Evolutionary conservation across 352 stramenopile species (phyloP).

Genomic region (Salisapilia sapeloensis): DNA sequence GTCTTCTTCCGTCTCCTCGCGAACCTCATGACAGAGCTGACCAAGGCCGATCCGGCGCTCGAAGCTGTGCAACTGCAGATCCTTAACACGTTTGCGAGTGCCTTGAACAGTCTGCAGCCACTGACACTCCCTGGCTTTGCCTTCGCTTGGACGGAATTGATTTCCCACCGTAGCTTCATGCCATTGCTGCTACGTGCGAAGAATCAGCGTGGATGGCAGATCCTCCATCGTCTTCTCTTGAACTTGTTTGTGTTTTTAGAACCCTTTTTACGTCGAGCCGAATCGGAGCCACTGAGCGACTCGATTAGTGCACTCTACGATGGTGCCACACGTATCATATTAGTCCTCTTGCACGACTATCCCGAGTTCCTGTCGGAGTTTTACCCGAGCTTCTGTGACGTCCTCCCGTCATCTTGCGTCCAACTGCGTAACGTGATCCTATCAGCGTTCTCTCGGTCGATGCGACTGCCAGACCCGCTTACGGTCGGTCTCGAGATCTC

Average conservation of each 20-base stretch:
- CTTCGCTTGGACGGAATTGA: constrained; percentile 97
- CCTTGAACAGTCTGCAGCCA: constrained; percentile 95
- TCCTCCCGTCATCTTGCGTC: constrained; percentile 93
- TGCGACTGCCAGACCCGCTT: constrained; percentile 95
- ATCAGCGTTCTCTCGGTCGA: constrained; percentile 93
- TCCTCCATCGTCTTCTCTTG: constrained; percentile 94
- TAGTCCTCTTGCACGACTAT: constrained; percentile 98
- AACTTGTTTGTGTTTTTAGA: constrained; percentile 97
- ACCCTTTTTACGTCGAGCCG: constrained; percentile 85
- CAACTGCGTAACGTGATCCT: constrained; percentile 98
- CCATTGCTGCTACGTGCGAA: constrained; percentile 90
- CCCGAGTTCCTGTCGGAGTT: constrained; percentile 96
- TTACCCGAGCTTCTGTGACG: constrained; percentile 97
- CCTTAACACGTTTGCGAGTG: constrained; percentile 93
- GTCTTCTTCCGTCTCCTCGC: constrained; percentile 98
- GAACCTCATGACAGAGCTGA: constrained; percentile 96
- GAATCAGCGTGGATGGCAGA: constrained; percentile 92
- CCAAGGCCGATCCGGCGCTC: constrained; percentile 84
- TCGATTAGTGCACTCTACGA: constrained; percentile 95
- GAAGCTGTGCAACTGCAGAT: constrained; percentile 91
- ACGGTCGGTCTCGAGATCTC: constrained; percentile 96
- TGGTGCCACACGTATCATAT: constrained; percentile 92
- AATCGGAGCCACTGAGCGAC: constrained; percentile 70
- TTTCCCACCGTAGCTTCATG: constrained; percentile 97
- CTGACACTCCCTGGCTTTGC: constrained; percentile 92